These are phyloP conservation scores for Mycocentrospora acerina DNA, from an alignment of 2,329 filamentous ascomycete species.

Conservation along the genomic window DNA sequence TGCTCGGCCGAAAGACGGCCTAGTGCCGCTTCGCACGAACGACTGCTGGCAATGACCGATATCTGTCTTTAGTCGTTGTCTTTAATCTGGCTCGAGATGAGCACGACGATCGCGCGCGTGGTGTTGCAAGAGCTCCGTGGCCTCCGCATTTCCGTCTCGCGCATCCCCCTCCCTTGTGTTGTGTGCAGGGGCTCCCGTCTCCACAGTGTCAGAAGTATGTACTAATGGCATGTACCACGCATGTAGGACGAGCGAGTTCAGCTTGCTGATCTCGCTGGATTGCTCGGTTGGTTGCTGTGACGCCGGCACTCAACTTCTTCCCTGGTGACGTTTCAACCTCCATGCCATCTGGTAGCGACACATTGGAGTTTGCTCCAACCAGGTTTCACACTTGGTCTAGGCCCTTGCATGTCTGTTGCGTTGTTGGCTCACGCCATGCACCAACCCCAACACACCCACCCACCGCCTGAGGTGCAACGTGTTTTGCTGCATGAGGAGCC, in stretches of 20 bases:
- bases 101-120: conserved; percentile 3
- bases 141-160: conserved; percentile 6
- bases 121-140: background rate
- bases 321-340: no score
- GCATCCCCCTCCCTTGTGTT: conserved; percentile 8
- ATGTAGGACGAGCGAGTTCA: conserved; percentile 10
- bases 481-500: no score
- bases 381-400: no score
- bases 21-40: no score
- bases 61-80: conserved; percentile 7
- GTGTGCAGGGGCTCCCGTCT: conserved; percentile 14
- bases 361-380: no score
- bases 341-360: no score
- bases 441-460: no score
- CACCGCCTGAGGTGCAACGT: no score
- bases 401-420: no score
- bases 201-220: conserved; percentile 17
- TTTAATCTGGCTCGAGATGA: conserved; percentile 3
- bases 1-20: no score
- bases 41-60: background rate
- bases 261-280: conserved; percentile 18
- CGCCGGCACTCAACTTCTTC: background rate
- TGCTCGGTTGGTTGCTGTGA: conserved; percentile 5
- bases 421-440: no score
- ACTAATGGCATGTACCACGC: no score